A percentile compares a stretch with the other conserved stretches of the same genome.
Conservation (phyloP, 495 filamentous ascomycete species). For the Bacidia rubella region DNA sequence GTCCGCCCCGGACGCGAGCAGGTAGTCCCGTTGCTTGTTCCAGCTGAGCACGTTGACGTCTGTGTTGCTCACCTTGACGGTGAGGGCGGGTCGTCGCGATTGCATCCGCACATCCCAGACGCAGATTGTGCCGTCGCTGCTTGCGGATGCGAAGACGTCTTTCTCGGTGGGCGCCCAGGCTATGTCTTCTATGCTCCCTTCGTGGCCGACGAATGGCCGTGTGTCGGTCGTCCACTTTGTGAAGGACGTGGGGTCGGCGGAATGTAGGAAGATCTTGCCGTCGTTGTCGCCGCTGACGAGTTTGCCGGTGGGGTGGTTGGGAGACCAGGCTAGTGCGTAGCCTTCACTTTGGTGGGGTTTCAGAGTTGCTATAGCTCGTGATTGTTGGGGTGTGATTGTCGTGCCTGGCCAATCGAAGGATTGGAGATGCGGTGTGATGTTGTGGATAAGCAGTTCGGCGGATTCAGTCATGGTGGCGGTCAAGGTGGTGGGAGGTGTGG, state of each 20-base stretch:
- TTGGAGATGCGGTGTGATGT: conserved; percentile 71
- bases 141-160: conserved; percentile 85
- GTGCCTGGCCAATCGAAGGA: conserved; percentile 84
- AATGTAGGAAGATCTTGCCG: conserved; percentile 77
- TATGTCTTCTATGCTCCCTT: conserved; percentile 77
- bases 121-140: conserved; percentile 85
- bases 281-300: conserved; percentile 85
- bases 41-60: conserved; percentile 96
- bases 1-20: conserved; percentile 85
- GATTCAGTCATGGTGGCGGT: conserved; percentile 88
- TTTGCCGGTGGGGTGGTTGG: conserved; percentile 59
- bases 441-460: conserved; percentile 78
- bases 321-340: conserved; percentile 91
- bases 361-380: conserved; percentile 73
- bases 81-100: conserved; percentile 68
- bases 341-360: conserved; percentile 86
- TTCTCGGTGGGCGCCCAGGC: conserved; percentile 90
- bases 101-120: conserved; percentile 92
- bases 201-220: conserved; percentile 68
- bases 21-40: conserved; percentile 71
- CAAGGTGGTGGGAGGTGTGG: conserved; percentile 58
- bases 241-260: conserved; percentile 54
- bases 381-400: conserved; percentile 61
- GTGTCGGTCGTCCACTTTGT: conserved; percentile 67
- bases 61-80: conserved; percentile 64